Evolutionary conservation across 164 flowering plant species (phyloP).

Genomic region (Paratinospora sagittata): DNA sequence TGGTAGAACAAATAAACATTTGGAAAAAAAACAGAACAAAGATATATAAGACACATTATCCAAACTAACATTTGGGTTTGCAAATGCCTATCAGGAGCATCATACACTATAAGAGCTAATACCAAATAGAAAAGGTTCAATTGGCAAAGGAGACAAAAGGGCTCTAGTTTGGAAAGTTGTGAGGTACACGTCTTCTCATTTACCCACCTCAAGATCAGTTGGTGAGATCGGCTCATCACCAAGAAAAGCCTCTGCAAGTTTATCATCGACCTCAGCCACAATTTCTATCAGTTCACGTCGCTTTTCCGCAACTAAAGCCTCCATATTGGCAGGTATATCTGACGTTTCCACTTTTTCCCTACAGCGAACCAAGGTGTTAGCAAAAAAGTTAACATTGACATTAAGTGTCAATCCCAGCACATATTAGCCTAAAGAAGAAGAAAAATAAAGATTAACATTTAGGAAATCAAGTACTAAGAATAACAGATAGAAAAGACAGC

Average conservation of each 20-base stretch:
- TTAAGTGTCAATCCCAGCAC: not conserved
- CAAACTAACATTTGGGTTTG: not conserved
- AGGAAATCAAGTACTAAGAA: not conserved
- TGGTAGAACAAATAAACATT: not conserved
- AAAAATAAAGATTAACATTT: not conserved
- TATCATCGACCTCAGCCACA: slow-evolving; percentile 96
- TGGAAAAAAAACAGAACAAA: not conserved
- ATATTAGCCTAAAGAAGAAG: not conserved
- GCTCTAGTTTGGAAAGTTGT: not conserved
- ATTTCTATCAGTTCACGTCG: slow-evolving; percentile 82
- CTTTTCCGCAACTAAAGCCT: slow-evolving; percentile 66
- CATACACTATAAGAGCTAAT: not conserved
- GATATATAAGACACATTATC: not conserved
- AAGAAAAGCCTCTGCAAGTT: slow-evolving; percentile 84
- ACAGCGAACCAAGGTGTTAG: slow-evolving; percentile 15
- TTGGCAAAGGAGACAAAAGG: not conserved
- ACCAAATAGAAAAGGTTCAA: not conserved
- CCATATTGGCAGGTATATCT: slow-evolving; percentile 75
- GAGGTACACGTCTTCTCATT: not conserved
- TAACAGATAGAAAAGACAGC: not conserved
- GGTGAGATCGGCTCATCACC: slow-evolving; percentile 87
- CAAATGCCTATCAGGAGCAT: not conserved
- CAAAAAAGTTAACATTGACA: not conserved
- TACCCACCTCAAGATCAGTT: slow-evolving; percentile 70
- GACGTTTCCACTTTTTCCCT: slow-evolving; percentile 67